phyloP scores from a whole-genome alignment of 805 yeast genomes.

The Candida easanensis region DNA sequence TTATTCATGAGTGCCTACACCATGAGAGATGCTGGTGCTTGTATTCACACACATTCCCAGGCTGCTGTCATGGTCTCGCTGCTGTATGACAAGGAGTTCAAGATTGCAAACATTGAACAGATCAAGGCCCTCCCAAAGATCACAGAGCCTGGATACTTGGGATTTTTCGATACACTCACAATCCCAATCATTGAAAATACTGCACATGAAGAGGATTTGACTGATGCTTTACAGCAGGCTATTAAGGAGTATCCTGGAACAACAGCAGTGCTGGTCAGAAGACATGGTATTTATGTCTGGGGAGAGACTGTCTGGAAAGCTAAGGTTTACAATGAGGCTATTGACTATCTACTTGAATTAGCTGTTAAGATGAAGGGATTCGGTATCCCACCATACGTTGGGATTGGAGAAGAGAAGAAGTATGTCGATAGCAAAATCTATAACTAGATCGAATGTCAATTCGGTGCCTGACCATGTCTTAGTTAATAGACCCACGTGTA shows the following conservation, averaged over 20 bases:
- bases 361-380: slow-evolving; percentile 78
- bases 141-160: slow-evolving; percentile 54
- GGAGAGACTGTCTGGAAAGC: slow-evolving; percentile 92
- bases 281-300: slow-evolving; percentile 98
- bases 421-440: slow-evolving; percentile 23
- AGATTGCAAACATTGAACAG: slow-evolving; percentile 81
- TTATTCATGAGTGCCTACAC: slow-evolving; percentile 64
- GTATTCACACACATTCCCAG: slow-evolving; percentile 93
- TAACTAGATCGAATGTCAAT: no score
- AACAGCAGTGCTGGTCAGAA: slow-evolving; percentile 83
- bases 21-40: slow-evolving; percentile 82
- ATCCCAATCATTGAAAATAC: slow-evolving; percentile 92
- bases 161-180: slow-evolving; percentile 68
- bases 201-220: slow-evolving; percentile 83
- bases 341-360: slow-evolving; percentile 82
- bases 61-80: slow-evolving; percentile 80
- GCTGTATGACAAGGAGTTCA: slow-evolving; percentile 67
- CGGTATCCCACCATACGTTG: slow-evolving; percentile 53
- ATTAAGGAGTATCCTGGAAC: slow-evolving; percentile 70
- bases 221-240: slow-evolving; percentile 60
- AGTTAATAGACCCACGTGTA: no score
- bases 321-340: slow-evolving; percentile 87
- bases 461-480: no score
- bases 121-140: slow-evolving; percentile 80
- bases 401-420: slow-evolving; percentile 33